Evolutionary conservation across 805 yeast genomes (phyloP), one percentile per base, ranked within the genome.

Genomic region (Torulaspora franciscae): DNA sequence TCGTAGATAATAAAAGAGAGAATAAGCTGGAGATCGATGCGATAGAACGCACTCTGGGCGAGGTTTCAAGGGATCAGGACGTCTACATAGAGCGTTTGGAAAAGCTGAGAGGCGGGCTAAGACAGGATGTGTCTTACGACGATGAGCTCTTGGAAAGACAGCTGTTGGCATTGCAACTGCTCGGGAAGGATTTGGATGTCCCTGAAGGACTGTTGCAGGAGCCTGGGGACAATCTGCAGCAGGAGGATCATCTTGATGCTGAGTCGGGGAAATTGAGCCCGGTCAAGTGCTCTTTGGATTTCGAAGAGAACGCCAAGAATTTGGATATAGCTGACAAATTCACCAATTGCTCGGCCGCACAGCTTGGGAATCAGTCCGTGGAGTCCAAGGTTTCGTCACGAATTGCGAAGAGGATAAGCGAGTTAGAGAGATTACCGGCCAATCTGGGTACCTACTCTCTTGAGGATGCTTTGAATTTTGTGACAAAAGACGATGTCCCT

Each of bases 361-460:
- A 66, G 26, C 72, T 79, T 38, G 85, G 85, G 2, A 68, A 69
- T 33, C 61, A 66, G 26, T 65, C 69, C 42, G 67, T 75, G 5
- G 93, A 85, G 62, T 70, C 70, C 33, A 63, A 72, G 7, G 72
- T 84, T 9, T 65, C 76, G 4, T 63, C 72, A 17, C 80, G 79
- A 48, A 75, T 85, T 14, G 70, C 77, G 6, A 71, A 72, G 40
- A 73, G 91, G 61, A 67, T 84, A 11, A 61, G 67, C 22, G 83
- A 81, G 51, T 65, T 85, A 48, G 89, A 83, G 59, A 71, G 65
- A 41, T 56, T 85, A 11, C 93, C 95, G 2, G 77, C 85, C 3
- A 83, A 81, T 54, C 56, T 85, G 41, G 91, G 90, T 22, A 72
- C 86, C 2, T 79, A 70, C 43, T 65, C 71, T 11, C 49, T 63